Percentiles rank a stretch among this genome's conserved stretches.
Evolutionary conservation across 2,329 filamentous ascomycete species (phyloP).

Genomic region (Penicillium sp.): DNA sequence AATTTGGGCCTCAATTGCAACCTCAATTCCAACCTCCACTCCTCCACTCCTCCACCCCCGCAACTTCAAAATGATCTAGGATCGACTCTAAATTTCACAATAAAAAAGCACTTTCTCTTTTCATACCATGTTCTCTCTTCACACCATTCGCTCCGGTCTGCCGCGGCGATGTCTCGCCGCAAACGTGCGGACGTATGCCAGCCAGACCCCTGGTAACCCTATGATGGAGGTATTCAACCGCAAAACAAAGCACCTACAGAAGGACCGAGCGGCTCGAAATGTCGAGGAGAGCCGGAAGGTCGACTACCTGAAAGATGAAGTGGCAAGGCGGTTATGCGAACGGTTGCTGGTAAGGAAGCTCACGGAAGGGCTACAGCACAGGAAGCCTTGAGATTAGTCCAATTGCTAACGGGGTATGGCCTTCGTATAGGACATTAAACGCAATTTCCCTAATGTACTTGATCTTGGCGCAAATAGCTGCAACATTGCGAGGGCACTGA

Average conservation of each 20-base stretch:
- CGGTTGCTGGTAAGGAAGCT: conserved; percentile 67
- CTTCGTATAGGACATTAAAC: conserved; percentile 73
- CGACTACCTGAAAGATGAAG: conserved; percentile 92
- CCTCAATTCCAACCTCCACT: not conserved
- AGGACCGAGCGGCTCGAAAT: conserved; percentile 76
- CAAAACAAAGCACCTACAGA: conserved; percentile 84
- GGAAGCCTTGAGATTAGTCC: not conserved
- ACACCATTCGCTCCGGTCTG: conserved; percentile 13
- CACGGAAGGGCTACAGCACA: not conserved
- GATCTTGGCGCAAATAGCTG: conserved; percentile 95
- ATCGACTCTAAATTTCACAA: not conserved
- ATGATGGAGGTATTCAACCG: conserved; percentile 90
- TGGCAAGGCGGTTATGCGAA: conserved; percentile 80
- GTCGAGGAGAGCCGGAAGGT: conserved; percentile 71
- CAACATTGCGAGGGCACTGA: conserved; percentile 83
- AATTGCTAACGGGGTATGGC: conserved; percentile 3
- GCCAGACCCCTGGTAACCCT: conserved; percentile 73
- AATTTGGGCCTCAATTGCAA: conserved; percentile 11
- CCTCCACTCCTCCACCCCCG: not conserved
- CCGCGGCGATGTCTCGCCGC: conserved; percentile 16
- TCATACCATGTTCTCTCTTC: conserved; percentile 18
- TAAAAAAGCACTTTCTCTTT: not conserved
- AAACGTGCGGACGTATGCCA: conserved; percentile 63
- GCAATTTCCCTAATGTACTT: conserved; percentile 77
- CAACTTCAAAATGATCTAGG: not conserved